A percentile compares a stretch with the other conserved stretches of the same genome.
phyloP scores from a whole-genome alignment of 192 early-diverging fungal species.

The Phycomyces blakesleeanus region DNA sequence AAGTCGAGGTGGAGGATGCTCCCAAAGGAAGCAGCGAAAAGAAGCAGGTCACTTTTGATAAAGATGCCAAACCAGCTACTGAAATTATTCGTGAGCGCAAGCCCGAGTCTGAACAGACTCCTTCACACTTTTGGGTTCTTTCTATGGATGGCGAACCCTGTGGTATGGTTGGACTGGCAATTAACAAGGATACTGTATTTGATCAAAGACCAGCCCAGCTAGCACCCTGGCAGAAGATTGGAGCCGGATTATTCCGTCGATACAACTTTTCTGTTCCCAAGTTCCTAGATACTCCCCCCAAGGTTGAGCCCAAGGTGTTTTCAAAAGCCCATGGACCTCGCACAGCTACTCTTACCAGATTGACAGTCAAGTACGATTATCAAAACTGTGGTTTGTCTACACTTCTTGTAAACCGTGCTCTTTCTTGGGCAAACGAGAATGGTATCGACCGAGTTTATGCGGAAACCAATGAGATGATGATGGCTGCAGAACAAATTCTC shows the following conservation, averaged over 20 bases:
- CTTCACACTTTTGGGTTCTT: constrained; percentile 37
- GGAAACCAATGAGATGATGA: constrained; percentile 25
- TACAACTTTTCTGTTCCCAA: constrained; percentile 11
- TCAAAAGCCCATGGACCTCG: constrained; percentile 1
- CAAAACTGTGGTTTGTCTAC: constrained; percentile 30
- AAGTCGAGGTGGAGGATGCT: constrained; percentile 25
- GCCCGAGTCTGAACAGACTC: constrained; percentile 4
- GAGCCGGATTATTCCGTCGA: not conserved
- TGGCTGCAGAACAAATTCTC: constrained; percentile 19
- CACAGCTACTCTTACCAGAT: constrained; percentile 19
- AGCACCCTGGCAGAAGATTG: constrained; percentile 17
- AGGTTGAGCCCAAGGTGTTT: not conserved
- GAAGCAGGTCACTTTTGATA: constrained; percentile 23
- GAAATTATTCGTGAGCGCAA: constrained; percentile 14
- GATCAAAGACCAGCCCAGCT: constrained; percentile 4
- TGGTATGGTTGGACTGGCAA: constrained; percentile 33
- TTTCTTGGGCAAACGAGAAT: constrained; percentile 22
- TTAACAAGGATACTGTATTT: not conserved
- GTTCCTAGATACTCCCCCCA: not conserved
- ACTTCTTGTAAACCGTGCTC: constrained; percentile 23
- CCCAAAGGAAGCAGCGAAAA: constrained; percentile 11
- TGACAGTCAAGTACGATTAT: constrained; percentile 17
- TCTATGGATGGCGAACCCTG: constrained; percentile 14
- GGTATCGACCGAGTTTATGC: constrained; percentile 18
- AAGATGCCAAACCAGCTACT: constrained; percentile 20